Base-by-base conservation (phyloP, 805 yeast genomes). In the Candida dajiaensis region DNA sequence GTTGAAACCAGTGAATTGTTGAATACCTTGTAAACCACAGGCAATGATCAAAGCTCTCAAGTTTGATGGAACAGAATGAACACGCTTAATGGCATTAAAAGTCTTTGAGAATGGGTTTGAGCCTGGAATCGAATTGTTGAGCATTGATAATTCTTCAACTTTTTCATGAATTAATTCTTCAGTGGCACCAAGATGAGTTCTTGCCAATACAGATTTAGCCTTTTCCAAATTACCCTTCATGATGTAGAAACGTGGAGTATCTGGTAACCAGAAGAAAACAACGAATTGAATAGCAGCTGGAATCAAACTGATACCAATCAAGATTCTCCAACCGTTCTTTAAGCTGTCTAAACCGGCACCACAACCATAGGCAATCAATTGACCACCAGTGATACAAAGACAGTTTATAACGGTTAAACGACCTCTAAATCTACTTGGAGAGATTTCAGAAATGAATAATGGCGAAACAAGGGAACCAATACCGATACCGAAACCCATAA, bases 401-500 rank as follows among this genome's bases (percentile, higher is more conserved):
- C 90, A 89, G 65, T 90, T 89, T 48, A 90, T 76, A 7, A 90
- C 88, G 31, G 95, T 94, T 45, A 92, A 74, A 52, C 98, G 76
- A 46, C 98, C 98, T 63, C 99, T 78, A 63, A 87, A 88, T 64
- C 82, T 79, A 15, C 94, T 78, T 25, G 99, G 98, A 3, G 97
- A 96, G 63, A 90, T 77, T 66, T 92, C 99, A 46, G 89, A 74
- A 51, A 92, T 85, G 73, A 89, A 90, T 47, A 92, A 72, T 1
- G 99, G 99, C n/a, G 98, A 89, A 46, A 89, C 84, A 45, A 92
- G 71, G 3, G 97, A 89, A 1, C 97, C 98, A 46, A 87, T 77
- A 55, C 99, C 99, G 23, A 92, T 97, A 57, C 97, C 98, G 66
- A 87, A 86, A 16, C 99, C 99, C 84, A 94, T 86, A 41, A 92